A percentile compares a stretch with the other conserved stretches of the same genome.
phyloP scores from a whole-genome alignment of 805 yeast genomes.

The Candida suzukii region DNA sequence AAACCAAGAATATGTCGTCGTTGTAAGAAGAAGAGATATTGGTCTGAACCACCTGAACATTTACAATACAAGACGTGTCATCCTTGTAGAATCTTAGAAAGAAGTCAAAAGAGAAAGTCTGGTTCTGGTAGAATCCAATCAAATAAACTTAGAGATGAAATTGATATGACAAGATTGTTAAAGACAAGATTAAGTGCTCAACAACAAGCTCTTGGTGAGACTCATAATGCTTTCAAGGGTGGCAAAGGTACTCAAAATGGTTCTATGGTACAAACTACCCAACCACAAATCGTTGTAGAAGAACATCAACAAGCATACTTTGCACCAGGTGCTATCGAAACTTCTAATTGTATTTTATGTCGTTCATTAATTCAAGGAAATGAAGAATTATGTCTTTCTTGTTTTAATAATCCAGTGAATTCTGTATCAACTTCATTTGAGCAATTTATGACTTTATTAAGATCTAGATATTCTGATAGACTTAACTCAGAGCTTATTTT shows the following conservation, averaged over 20 bases:
- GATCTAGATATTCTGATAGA: neutral
- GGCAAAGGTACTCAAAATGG: neutral
- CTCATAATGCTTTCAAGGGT: neutral
- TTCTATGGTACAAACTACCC: neutral
- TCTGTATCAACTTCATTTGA: neutral
- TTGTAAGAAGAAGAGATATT: conserved; percentile 48
- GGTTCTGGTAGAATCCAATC: neutral
- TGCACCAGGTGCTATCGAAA: neutral
- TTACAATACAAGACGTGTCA: conserved; percentile 52
- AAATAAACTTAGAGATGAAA: conserved; percentile 2
- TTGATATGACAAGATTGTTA: conserved; percentile 1
- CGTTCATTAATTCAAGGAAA: neutral
- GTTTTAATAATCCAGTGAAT: conserved; percentile 1
- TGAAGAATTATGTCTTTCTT: neutral
- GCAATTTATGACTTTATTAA: neutral
- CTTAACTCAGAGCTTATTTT: neutral
- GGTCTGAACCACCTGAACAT: conserved; percentile 50
- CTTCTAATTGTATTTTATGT: neutral
- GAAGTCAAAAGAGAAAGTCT: conserved; percentile 12
- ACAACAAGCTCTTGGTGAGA: neutral
- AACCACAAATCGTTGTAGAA: neutral
- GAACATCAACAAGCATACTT: neutral
- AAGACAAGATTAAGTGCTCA: neutral
- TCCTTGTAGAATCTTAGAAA: conserved; percentile 49
- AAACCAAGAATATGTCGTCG: conserved; percentile 42